Conservation (phyloP, 306 rosid genomes). For the Glycine tomentella region DNA sequence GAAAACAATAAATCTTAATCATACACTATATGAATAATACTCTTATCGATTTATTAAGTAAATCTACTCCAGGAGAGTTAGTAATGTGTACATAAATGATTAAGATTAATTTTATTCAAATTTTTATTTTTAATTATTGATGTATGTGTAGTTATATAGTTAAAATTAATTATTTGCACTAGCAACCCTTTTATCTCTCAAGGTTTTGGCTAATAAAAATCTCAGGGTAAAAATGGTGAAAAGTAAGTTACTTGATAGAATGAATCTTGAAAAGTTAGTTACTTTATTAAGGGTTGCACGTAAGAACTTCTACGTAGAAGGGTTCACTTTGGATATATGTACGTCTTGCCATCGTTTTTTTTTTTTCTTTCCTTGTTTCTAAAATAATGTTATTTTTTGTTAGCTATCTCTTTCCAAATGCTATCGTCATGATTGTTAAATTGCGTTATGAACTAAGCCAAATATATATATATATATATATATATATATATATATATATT, state of each 20-base stretch:
- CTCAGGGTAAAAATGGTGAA: too few species aligned
- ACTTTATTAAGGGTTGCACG: neutral
- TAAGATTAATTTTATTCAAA: neutral
- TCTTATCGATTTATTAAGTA: too few species aligned
- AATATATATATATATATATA: too few species aligned
- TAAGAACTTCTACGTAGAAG: neutral
- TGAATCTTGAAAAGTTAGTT: too few species aligned
- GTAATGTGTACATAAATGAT: neutral
- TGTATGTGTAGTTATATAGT: neutral
- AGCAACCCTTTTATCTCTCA: neutral
- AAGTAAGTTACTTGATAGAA: too few species aligned
- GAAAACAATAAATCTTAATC: neutral
- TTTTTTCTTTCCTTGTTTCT: neutral
- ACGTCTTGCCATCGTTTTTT: neutral
- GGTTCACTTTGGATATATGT: conserved; percentile 3
- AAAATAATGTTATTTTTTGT: neutral
- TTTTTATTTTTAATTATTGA: neutral
- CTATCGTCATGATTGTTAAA: neutral
- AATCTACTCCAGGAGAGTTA: too few species aligned
- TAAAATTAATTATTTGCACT: neutral
- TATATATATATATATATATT: too few species aligned
- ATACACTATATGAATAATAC: neutral
- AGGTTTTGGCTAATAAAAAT: too few species aligned
- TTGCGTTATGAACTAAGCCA: conserved; percentile 1
- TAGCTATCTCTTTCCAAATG: conserved; percentile 8